Percentiles rank a stretch among this genome's conserved stretches.
These are phyloP conservation scores for Globisporangium takayamanum DNA, from an alignment of 352 stramenopile genomes.

Conservation along the genomic window DNA sequence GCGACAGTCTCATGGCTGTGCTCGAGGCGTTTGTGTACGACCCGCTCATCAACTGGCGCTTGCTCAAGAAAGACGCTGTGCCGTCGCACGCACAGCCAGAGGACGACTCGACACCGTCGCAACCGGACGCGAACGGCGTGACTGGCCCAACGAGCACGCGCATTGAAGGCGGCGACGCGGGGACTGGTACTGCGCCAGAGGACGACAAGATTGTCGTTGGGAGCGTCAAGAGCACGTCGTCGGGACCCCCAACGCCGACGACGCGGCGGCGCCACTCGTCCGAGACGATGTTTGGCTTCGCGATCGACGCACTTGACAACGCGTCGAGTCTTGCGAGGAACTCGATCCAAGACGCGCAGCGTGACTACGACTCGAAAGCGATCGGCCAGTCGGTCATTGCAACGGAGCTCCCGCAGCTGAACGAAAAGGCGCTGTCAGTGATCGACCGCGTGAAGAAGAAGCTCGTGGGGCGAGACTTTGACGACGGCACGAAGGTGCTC, in stretches of 20 bases:
- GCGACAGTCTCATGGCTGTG: conserved; percentile 98
- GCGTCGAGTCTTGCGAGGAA: conserved; percentile 43
- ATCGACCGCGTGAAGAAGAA: conserved; percentile 99
- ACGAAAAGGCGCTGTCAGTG: conserved; percentile 92
- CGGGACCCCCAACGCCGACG: conserved; percentile 22
- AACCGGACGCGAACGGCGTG: conserved; percentile 6
- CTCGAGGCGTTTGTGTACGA: conserved; percentile 99
- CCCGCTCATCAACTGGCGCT: conserved; percentile 98
- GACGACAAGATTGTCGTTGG: conserved; percentile 31
- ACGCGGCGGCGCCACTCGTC: conserved; percentile 55
- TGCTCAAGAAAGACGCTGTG: conserved; percentile 87
- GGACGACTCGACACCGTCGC: conserved; percentile 16
- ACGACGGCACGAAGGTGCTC: conserved; percentile 73
- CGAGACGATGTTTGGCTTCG: conserved; percentile 55
- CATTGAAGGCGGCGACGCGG: conserved; percentile 1
- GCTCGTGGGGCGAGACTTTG: conserved; percentile 97
- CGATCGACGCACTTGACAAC: conserved; percentile 55
- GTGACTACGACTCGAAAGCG: conserved; percentile 45
- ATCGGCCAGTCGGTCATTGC: conserved; percentile 51
- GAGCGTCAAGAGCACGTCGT: conserved; percentile 60
- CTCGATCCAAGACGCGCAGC: conserved; percentile 55
- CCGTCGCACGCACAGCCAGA: conserved; percentile 69
- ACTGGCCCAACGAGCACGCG: background rate
- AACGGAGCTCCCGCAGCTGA: conserved; percentile 72
- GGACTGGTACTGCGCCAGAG: background rate